These are phyloP conservation scores for Pseudocercospora crystallina DNA, from an alignment of 2,329 filamentous ascomycete species.

Conservation along the genomic window DNA sequence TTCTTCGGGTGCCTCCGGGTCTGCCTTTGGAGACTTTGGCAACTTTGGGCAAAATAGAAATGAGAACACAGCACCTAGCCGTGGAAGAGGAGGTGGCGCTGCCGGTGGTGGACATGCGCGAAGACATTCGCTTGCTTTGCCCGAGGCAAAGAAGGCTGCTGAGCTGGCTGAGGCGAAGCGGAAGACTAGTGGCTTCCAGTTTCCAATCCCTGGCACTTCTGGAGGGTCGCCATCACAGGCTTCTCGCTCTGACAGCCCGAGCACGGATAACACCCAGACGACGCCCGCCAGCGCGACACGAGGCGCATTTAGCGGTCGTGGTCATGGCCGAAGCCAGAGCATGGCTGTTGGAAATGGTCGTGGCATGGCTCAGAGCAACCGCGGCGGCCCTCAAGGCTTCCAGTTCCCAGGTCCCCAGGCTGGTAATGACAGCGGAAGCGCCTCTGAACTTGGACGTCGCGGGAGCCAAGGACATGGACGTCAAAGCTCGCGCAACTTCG, in stretches of 20 bases:
- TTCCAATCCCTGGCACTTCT: conserved; percentile 72
- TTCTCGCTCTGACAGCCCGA: conserved; percentile 59
- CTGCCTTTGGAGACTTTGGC: conserved; percentile 76
- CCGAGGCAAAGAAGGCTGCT: conserved; percentile 96
- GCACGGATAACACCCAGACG: conserved; percentile 27
- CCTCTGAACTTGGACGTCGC: conserved; percentile 69
- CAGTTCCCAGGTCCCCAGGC: conserved; percentile 58
- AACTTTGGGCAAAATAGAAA: conserved; percentile 47
- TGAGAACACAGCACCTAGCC: conserved; percentile 66
- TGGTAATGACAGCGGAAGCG: conserved; percentile 53
- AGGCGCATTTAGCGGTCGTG: conserved; percentile 41
- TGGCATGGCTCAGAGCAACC: conserved; percentile 57
- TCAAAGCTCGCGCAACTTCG: conserved; percentile 87
- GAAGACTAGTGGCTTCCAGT: conserved; percentile 91
- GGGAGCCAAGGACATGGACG: conserved; percentile 78
- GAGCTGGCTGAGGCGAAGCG: conserved; percentile 96
- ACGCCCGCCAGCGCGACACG: conserved; percentile 30
- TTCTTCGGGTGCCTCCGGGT: conserved; percentile 79
- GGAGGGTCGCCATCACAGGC: conserved; percentile 48
- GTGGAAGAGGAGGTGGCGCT: conserved; percentile 70
- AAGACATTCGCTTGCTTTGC: conserved; percentile 89
- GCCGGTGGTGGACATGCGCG: conserved; percentile 79
- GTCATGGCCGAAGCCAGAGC: conserved; percentile 76
- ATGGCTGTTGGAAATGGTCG: conserved; percentile 74
- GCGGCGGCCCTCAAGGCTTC: conserved; percentile 68